Conservation (phyloP, 805 yeast species). For the Metschnikowia bowlesiae region DNA sequence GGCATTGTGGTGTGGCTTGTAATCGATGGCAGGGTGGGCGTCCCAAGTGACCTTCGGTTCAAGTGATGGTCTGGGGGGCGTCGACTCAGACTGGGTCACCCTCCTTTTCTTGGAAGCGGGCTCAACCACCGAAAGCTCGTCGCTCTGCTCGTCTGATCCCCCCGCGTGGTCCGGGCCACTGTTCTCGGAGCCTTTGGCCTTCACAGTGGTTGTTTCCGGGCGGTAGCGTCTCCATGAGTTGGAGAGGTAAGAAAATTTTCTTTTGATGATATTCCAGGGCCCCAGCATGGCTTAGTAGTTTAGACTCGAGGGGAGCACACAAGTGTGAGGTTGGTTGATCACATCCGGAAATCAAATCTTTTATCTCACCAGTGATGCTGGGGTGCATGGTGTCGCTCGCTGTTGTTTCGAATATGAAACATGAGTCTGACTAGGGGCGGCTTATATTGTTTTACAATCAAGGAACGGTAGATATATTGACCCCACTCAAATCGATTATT, state of each 20-base stretch:
- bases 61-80: background rate
- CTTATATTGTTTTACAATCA: background rate
- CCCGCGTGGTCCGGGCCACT: background rate
- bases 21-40: background rate
- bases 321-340: no score
- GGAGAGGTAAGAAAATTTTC: constrained; percentile 10
- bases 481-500: background rate
- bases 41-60: background rate
- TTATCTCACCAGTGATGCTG: background rate
- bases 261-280: constrained; percentile 11
- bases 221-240: background rate
- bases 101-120: background rate
- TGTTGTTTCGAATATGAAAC: constrained; percentile 2
- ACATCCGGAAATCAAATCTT: background rate
- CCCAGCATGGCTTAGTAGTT: background rate
- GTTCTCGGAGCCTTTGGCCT: background rate
- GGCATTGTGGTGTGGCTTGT: background rate
- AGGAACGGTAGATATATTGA: background rate
- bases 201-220: background rate
- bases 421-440: background rate
- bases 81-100: background rate
- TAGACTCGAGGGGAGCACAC: background rate
- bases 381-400: background rate
- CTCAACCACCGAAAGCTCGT: background rate
- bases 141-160: background rate